A percentile compares a stretch with the other conserved stretches of the same genome.
phyloP scores from a whole-genome alignment of 2,329 filamentous ascomycete species.

The Rachicladosporium sp. region DNA sequence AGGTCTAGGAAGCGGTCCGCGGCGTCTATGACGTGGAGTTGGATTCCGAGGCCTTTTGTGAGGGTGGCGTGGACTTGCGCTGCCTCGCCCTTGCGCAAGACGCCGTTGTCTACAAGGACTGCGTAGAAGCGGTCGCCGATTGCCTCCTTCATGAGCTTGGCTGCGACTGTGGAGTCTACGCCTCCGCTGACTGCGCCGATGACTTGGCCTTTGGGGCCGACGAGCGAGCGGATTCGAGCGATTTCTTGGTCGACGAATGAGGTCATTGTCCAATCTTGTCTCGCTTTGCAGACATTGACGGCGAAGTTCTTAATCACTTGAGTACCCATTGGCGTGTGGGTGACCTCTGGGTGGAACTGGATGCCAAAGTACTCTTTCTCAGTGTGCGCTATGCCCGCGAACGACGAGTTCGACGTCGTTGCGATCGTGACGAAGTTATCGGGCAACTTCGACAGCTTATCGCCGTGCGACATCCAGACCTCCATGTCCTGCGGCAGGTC shows the following conservation, averaged over 20 bases:
- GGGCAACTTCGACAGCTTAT: slow-evolving; percentile 69
- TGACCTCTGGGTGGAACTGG: slow-evolving; percentile 84
- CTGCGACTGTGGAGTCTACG: slow-evolving; percentile 80
- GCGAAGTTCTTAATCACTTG: slow-evolving; percentile 72
- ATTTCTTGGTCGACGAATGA: slow-evolving; percentile 77
- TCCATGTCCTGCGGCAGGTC: slow-evolving; percentile 59
- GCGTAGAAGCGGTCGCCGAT: slow-evolving; percentile 79
- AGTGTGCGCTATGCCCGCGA: slow-evolving; percentile 65
- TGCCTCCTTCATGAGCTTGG: slow-evolving; percentile 73
- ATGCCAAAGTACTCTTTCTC: slow-evolving; percentile 63
- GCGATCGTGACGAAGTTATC: slow-evolving; percentile 62
- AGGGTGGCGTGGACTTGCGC: slow-evolving; percentile 70
- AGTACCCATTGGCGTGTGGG: slow-evolving; percentile 56
- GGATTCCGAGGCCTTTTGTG: slow-evolving; percentile 69
- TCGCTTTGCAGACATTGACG: slow-evolving; percentile 66
- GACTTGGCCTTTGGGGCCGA: slow-evolving; percentile 72
- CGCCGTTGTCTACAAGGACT: slow-evolving; percentile 73
- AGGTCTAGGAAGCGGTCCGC: slow-evolving; percentile 62
- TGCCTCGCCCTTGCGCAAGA: slow-evolving; percentile 78
- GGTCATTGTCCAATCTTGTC: slow-evolving; percentile 72
- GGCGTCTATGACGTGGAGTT: slow-evolving; percentile 77
- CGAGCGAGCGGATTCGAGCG: slow-evolving; percentile 62
- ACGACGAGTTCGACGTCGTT: slow-evolving; percentile 62
- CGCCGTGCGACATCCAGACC: slow-evolving; percentile 79
- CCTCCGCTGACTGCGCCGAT: slow-evolving; percentile 70